These are phyloP conservation scores for Lepidium didymum DNA, from an alignment of 345 rosid species.

Conservation along the genomic window DNA sequence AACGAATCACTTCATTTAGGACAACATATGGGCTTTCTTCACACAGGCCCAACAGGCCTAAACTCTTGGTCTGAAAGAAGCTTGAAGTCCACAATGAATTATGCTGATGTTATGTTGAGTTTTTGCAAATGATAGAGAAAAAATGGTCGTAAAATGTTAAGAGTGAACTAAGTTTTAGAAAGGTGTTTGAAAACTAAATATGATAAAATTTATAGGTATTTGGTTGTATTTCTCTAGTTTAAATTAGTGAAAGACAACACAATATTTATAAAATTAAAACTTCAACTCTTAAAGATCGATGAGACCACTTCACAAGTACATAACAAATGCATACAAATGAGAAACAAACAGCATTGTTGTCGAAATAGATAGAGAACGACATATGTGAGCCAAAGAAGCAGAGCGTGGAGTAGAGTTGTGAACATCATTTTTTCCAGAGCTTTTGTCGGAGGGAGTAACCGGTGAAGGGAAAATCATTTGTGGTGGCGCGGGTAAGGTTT, in stretches of 20 bases:
- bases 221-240: not conserved
- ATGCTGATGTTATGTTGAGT: too few species aligned
- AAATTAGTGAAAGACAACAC: not conserved
- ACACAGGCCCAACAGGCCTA: too few species aligned
- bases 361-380: slow-evolving; percentile 9
- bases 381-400: slow-evolving; percentile 22
- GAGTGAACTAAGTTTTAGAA: too few species aligned
- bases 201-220: not conserved
- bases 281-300: not conserved
- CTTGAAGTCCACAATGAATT: too few species aligned
- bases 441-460: slow-evolving; percentile 24
- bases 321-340: slow-evolving; percentile 12
- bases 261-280: not conserved
- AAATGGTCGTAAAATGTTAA: too few species aligned
- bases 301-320: not conserved
- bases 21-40: too few species aligned
- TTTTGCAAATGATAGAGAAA: too few species aligned
- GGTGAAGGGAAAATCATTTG: slow-evolving; percentile 29
- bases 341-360: slow-evolving; percentile 15
- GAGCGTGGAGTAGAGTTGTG: slow-evolving; percentile 27
- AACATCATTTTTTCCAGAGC: slow-evolving; percentile 26
- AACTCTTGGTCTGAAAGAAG: too few species aligned
- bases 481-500: slow-evolving; percentile 26
- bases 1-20: too few species aligned
- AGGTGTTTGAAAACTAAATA: not conserved